A percentile compares a stretch with the other conserved stretches of the same genome.
Conservation (phyloP, 2,329 filamentous ascomycete genomes). For the Exutisphaerella laricina region DNA sequence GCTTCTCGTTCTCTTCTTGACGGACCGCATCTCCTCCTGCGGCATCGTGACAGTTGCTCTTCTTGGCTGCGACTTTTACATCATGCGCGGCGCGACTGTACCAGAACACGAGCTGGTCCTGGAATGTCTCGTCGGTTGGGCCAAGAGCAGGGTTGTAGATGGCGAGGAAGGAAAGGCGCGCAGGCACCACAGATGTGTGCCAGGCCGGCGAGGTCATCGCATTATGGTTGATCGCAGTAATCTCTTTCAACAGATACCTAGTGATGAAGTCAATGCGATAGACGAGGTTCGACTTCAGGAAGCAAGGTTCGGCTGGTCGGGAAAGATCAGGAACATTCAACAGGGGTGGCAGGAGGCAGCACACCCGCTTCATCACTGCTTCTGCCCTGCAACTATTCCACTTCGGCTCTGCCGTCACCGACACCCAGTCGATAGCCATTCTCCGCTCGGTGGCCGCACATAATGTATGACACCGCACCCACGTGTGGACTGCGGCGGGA, state of each 20-base stretch:
- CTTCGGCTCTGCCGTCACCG: too few relatives aligned
- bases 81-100: slow-evolving; percentile 50
- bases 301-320: background rate
- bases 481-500: too few relatives aligned
- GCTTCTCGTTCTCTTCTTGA: slow-evolving; percentile 73
- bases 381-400: too few relatives aligned
- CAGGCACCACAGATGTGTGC: slow-evolving; percentile 48
- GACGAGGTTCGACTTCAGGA: background rate
- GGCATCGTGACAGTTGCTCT: slow-evolving; percentile 28
- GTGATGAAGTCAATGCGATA: background rate
- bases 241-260: background rate
- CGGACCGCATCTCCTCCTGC: slow-evolving; percentile 34
- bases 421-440: too few relatives aligned
- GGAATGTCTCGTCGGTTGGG: slow-evolving; percentile 63
- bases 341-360: too few relatives aligned
- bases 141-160: slow-evolving; percentile 90
- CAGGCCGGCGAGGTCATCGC: slow-evolving; percentile 24
- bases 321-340: too few relatives aligned
- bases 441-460: too few relatives aligned
- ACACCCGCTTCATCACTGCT: too few relatives aligned
- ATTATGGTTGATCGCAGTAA: background rate
- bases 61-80: slow-evolving; percentile 23
- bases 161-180: slow-evolving; percentile 81
- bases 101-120: slow-evolving; percentile 90
- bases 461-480: too few relatives aligned